Evolutionary conservation across 192 early-diverging fungal species (phyloP).

Genomic region (Backusella macrospora): DNA sequence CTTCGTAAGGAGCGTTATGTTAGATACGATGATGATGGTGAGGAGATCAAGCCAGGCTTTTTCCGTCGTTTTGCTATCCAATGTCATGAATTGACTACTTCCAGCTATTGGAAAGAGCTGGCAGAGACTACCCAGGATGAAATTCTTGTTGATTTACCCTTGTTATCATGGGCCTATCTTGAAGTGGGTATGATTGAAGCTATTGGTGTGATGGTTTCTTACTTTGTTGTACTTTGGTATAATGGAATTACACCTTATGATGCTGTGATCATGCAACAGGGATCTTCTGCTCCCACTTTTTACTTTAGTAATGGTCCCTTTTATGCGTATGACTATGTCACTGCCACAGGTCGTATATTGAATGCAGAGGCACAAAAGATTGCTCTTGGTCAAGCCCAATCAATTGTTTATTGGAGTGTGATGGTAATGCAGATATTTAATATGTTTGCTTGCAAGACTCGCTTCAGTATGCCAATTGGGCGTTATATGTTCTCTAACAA

Average conservation of each 20-base stretch:
- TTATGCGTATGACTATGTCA: slow-evolving; percentile 47
- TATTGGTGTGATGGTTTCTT: slow-evolving; percentile 69
- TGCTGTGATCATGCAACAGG: slow-evolving; percentile 60
- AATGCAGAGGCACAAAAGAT: slow-evolving; percentile 62
- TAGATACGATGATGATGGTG: slow-evolving; percentile 51
- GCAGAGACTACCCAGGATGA: slow-evolving; percentile 80
- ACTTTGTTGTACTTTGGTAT: slow-evolving; percentile 80
- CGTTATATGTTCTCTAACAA: slow-evolving; percentile 82
- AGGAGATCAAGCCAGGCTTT: slow-evolving; percentile 36
- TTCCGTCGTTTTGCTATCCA: slow-evolving; percentile 28
- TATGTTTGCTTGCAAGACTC: slow-evolving; percentile 91
- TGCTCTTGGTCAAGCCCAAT: slow-evolving; percentile 78
- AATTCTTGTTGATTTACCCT: slow-evolving; percentile 80
- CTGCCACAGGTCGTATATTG: slow-evolving; percentile 34
- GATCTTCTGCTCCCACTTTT: slow-evolving; percentile 34
- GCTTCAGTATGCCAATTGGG: slow-evolving; percentile 68
- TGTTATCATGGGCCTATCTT: slow-evolving; percentile 84
- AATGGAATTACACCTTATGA: slow-evolving; percentile 65
- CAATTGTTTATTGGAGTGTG: slow-evolving; percentile 76
- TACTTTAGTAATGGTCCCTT: slow-evolving; percentile 52
- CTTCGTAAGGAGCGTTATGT: slow-evolving; percentile 52
- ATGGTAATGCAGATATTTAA: slow-evolving; percentile 94
- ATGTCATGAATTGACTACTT: slow-evolving; percentile 53
- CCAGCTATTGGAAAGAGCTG: slow-evolving; percentile 62
- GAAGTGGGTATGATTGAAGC: slow-evolving; percentile 84